These are phyloP conservation scores for Elsinoe australis DNA, from an alignment of 2,329 filamentous ascomycete genomes.

Conservation along the genomic window DNA sequence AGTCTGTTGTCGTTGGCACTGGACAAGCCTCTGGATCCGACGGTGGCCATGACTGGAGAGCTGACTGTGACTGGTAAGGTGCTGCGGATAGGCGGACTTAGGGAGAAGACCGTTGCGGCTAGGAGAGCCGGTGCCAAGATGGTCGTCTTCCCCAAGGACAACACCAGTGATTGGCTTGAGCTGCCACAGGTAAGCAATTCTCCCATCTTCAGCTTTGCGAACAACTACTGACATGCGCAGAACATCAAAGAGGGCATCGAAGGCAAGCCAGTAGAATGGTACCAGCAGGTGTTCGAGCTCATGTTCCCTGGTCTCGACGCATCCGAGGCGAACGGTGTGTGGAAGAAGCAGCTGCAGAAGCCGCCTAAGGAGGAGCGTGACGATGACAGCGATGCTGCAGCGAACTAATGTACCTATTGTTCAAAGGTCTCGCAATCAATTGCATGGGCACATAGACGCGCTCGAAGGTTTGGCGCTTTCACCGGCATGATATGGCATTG, in stretches of 20 bases:
- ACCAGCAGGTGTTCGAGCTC: slow-evolving; percentile 83
- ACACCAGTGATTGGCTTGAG: slow-evolving; percentile 94
- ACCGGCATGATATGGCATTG: neutral
- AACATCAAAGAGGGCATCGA: slow-evolving; percentile 97
- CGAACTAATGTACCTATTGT: neutral
- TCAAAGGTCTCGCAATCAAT: neutral
- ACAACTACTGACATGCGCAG: slow-evolving; percentile 43
- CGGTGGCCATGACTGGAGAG: slow-evolving; percentile 96
- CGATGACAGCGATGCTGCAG: slow-evolving; percentile 21
- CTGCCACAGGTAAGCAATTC: slow-evolving; percentile 88
- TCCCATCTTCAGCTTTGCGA: neutral
- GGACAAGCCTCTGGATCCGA: slow-evolving; percentile 68
- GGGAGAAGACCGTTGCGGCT: slow-evolving; percentile 96
- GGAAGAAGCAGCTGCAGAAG: slow-evolving; percentile 56
- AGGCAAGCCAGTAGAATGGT: slow-evolving; percentile 87
- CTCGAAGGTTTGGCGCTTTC: neutral
- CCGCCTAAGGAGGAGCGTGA: slow-evolving; percentile 46
- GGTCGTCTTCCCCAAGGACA: slow-evolving; percentile 91
- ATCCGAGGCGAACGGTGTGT: slow-evolving; percentile 62
- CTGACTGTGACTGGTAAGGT: slow-evolving; percentile 96
- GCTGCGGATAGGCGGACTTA: slow-evolving; percentile 80
- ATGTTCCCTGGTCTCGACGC: slow-evolving; percentile 77
- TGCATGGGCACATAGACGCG: slow-evolving; percentile 1
- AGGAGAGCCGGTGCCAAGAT: slow-evolving; percentile 84
- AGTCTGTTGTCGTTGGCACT: slow-evolving; percentile 79